Base-by-base conservation (phyloP, 1,139 yeast genomes). In the Pichia kudriavzevii region DNA sequence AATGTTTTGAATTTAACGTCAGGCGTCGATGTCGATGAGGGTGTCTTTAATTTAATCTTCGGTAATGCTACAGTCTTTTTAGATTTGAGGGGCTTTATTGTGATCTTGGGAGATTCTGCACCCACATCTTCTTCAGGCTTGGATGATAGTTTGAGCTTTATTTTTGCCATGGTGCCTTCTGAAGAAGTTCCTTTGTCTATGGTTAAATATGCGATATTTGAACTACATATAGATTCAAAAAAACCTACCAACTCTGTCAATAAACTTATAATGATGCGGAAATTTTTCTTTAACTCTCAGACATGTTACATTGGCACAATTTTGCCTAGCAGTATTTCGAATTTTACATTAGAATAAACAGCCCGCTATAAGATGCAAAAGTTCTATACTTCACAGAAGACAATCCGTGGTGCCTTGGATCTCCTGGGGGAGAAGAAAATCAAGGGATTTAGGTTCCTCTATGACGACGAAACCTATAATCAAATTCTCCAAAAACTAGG, bases 401-500 rank as follows among this genome's bases (percentile, higher is more conserved):
- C 40, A 10, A 27, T 37, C 3, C 24, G 18, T 4, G 38, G 34
- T 14, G 40, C 41, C 7, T 25, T 41, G 10, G 28, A 31, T 3
- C 5, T 34, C 11, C 14, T 35, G 8, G 41, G 22, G 35, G 37
- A 9, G 28, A 32, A 26, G 20, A 34, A 18, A 24, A 7, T 42
- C 12, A 41, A 43, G 25, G 37, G 45, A 1, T 16, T 43, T 16
- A 28, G 44, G n/a, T 38, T 39, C 6, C 30, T 28, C 11, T 45
- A 42, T 23, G 41, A 39, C n/a, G 22, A 28, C 4, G 19, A 18
- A 4, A 30, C 38, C 2, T 43, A 38, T 14, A 22, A 30, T 5
- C 19, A 39, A 15, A 58, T 75, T 18, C 39, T 76, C 5, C 68
- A 72, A 28, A 62, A 58, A 37, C 49, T 73, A 15, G 49, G 66